Base-by-base conservation (phyloP, 805 yeast genomes). In the Danielia oregonensis region DNA sequence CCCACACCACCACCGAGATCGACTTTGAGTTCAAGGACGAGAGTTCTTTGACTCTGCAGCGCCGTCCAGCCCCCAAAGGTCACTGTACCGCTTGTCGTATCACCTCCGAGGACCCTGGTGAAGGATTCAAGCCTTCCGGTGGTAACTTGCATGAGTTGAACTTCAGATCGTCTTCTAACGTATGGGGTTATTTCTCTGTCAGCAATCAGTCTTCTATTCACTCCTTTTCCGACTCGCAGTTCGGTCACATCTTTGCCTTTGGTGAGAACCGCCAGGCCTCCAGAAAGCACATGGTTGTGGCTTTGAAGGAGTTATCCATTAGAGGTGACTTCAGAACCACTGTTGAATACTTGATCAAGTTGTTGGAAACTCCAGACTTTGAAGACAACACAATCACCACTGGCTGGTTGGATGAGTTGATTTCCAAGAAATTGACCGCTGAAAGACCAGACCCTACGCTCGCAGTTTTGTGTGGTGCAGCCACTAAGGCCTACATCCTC, bases 31-130 rank as follows among this genome's bases (percentile, higher is more conserved):
- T 93, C 67, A 76, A 78, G 42, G 70, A 79, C 28, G 84, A 82
- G 49, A 78, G 74, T 37, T 73, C 94, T 17, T 69, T 78, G 46
- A 74, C 78, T 49, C 75, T 82, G 37, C 99, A 93, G 70, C 80
- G 97, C 63, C 79, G 78, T 51, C 99, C 99, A 24, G 76, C 73
- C 49, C 98, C 99, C 52, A 88, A 87, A 71, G 99, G 99, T 41
- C 99, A 93, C 65, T 86, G 96, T 65, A 93, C 97, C 30, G 98
- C 98, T 33, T 91, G 97, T 70, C 88, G 99, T 72, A 93, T 93
- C 62, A 93, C 98, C 23, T 86, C 96, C 10, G 99, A 93, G 67
- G 99, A 93, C 66, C 99, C 99, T 31, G 94, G 95, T 57, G 97
- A 91, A 69, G 99, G 98, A 31, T 93, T 93, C 77, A 93, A 93